Percentiles rank a stretch among this genome's conserved stretches.
These are phyloP conservation scores for Harringtonia lauricola DNA, from an alignment of 2,329 filamentous ascomycete genomes.

Conservation along the genomic window DNA sequence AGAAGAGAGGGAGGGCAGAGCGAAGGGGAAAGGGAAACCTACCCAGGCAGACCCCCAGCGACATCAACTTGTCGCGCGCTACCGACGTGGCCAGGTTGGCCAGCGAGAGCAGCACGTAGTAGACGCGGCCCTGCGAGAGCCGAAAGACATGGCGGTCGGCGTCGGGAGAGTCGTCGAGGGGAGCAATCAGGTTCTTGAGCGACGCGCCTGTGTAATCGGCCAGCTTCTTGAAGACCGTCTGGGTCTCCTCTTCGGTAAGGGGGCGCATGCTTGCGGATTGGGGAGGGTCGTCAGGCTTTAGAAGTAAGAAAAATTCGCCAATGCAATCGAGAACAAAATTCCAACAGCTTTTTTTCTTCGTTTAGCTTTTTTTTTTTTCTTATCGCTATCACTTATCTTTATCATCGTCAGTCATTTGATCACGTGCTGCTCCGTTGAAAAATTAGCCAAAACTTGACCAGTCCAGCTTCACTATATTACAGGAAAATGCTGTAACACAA, in stretches of 20 bases:
- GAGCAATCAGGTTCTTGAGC: constrained; percentile 73
- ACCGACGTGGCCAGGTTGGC: constrained; percentile 87
- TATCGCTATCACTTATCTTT: not conserved
- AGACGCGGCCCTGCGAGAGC: constrained; percentile 65
- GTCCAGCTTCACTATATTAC: too few relatives aligned
- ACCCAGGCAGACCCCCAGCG: constrained; percentile 77
- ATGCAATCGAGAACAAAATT: not conserved
- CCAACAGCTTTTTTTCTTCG: not conserved
- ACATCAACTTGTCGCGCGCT: constrained; percentile 69
- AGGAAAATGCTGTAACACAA: too few relatives aligned
- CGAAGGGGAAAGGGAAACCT: constrained; percentile 9
- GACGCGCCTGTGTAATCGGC: constrained; percentile 86
- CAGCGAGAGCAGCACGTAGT: constrained; percentile 82
- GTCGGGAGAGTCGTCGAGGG: constrained; percentile 54
- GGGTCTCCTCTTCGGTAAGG: constrained; percentile 16
- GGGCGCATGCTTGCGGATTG: constrained; percentile 12
- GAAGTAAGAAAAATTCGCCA: not conserved
- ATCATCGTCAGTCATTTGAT: too few relatives aligned
- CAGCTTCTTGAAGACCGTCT: constrained; percentile 78
- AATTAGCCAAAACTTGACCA: too few relatives aligned
- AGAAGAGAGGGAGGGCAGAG: not conserved
- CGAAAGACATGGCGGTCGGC: constrained; percentile 79
- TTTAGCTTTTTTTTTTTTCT: not conserved
- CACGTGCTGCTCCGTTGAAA: too few relatives aligned
- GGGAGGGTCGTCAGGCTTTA: not conserved